Percentiles rank a stretch among this genome's conserved stretches.
These are phyloP conservation scores for Colletotrichum navitas DNA, from an alignment of 2,329 filamentous ascomycete genomes.

Conservation along the genomic window DNA sequence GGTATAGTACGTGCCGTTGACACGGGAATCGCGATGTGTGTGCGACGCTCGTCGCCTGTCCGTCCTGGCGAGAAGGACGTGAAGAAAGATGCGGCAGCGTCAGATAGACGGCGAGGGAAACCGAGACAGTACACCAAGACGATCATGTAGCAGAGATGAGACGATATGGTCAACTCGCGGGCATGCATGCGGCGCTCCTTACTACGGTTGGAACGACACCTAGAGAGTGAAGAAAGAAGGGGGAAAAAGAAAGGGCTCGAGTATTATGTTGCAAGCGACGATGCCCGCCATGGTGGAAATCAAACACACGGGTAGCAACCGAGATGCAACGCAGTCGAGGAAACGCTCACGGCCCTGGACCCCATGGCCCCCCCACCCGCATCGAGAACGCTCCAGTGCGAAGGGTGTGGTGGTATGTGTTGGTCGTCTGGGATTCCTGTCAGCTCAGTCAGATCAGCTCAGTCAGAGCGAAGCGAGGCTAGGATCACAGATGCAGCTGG, in stretches of 20 bases:
- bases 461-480: slow-evolving; percentile 30
- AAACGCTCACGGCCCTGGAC: not conserved
- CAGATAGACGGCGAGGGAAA: not conserved
- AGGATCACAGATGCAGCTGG: slow-evolving; percentile 28
- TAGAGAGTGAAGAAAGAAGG: not conserved
- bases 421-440: not conserved
- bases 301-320: not conserved
- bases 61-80: not conserved
- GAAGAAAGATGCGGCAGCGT: not conserved
- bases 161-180: not conserved
- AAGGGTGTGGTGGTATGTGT: not conserved
- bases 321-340: slow-evolving; percentile 5
- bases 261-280: not conserved
- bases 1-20: not conserved
- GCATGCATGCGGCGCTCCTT: not conserved
- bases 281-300: slow-evolving; percentile 5
- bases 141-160: not conserved
- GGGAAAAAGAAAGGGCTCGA: not conserved
- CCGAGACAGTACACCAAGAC: not conserved
- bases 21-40: not conserved
- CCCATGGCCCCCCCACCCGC: not conserved
- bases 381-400: not conserved
- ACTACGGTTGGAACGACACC: not conserved
- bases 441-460: slow-evolving; percentile 9
- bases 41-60: not conserved